Evolutionary conservation across 495 filamentous ascomycete species (phyloP), one percentile per base, ranked within the genome.

Genomic region (Amorphotheca resinae): DNA sequence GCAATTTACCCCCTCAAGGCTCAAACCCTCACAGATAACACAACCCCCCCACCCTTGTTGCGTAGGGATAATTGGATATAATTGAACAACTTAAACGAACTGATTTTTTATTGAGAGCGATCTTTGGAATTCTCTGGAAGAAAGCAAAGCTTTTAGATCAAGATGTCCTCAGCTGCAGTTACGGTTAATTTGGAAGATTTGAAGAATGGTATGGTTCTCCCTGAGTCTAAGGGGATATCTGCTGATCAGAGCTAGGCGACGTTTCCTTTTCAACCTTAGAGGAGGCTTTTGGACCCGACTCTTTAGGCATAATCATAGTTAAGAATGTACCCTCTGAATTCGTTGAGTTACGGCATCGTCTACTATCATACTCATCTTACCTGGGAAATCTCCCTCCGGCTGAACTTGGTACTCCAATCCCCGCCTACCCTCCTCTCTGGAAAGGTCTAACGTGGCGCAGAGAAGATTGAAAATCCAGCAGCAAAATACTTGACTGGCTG

Each of bases 271-370:
- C 77, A 17, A 73, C 74, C 0, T 71, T 99, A 9, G 80, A 82
- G 48, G 72, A 81, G 49, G 91, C 91, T 2, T 96, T 99, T 56
- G 91, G 91, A 2, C 86, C 91, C 1, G 74, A 79, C 2, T 96
- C 93, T 0, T 64, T 99, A 20, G 91, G 93, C 0, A 95, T 99
- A 35, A 79, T 99, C 31, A 64, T 96, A 9, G 89, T 99, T 14
- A 85, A 80, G 59, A 82, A 86, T 55, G 74, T 96, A 0, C 82
- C 85, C 2, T 16, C 65, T 3, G 65, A 77, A 44, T 99, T 91
- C 53, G 56, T 62, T 9, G 56, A 67, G 11, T 65, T 96, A 16
- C 74, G 91, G 23, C 69, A 72, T 34, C 70, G 76, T 33, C 68
- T 93, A 17, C 72, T 99, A 15, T 89, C 84, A 2, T 88, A 85